phyloP scores from a whole-genome alignment of 495 filamentous ascomycete genomes.

The Thermochaetoides thermophila region DNA sequence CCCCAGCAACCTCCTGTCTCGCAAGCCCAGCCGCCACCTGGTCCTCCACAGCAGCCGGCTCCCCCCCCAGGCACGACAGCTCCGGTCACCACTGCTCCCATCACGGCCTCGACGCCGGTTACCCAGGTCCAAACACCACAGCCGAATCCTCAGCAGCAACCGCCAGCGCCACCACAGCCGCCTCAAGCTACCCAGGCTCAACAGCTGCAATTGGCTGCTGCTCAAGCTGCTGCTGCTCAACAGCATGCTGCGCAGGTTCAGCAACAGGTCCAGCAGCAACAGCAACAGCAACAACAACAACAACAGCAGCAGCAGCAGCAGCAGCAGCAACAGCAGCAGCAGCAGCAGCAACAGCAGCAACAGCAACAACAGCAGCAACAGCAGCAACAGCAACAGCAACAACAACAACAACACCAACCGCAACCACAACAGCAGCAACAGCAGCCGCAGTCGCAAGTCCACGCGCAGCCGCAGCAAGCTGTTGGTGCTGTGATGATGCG shows the following conservation, averaged over 20 bases:
- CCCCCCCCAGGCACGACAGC: constrained; percentile 29
- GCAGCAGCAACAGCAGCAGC: constrained; percentile 25
- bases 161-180: constrained; percentile 29
- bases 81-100: too few relatives aligned
- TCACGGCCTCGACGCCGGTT: constrained; percentile 16
- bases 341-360: background rate
- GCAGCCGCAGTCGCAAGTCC: too few relatives aligned
- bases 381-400: constrained; percentile 11
- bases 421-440: constrained; percentile 1
- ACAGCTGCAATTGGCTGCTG: too few relatives aligned
- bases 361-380: background rate
- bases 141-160: constrained; percentile 24
- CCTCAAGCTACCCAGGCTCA: constrained; percentile 38
- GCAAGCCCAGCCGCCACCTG: constrained; percentile 20
- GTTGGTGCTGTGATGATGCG: too few relatives aligned
- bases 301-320: constrained; percentile 29
- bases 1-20: constrained; percentile 14
- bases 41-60: constrained; percentile 24
- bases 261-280: too few relatives aligned
- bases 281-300: constrained; percentile 2
- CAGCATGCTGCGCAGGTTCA: too few relatives aligned
- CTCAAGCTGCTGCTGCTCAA: too few relatives aligned
- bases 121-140: constrained; percentile 20
- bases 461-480: constrained; percentile 26
- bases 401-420: constrained; percentile 1